Conservation (phyloP, 139 green algal species). For the Haematococcus sp. region DNA sequence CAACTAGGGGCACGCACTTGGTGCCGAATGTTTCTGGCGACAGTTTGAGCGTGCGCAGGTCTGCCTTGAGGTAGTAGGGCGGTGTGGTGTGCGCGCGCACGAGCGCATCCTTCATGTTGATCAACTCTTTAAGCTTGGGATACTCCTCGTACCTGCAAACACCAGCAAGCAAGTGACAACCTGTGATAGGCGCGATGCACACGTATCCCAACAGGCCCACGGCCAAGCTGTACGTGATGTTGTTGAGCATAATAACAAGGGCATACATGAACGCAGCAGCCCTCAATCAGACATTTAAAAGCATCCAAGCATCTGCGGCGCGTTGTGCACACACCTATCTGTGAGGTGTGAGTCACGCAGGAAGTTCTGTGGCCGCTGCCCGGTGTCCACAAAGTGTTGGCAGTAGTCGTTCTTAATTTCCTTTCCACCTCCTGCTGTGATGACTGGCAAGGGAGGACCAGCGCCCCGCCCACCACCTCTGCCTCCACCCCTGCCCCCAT, state of each 20-base stretch:
- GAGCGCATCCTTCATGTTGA: conserved; percentile 63
- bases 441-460: not conserved
- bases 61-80: conserved; percentile 58
- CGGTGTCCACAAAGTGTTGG: conserved; percentile 87
- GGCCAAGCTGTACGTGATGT: no score
- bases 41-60: conserved; percentile 57
- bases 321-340: conserved; percentile 26
- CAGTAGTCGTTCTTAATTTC: conserved; percentile 71
- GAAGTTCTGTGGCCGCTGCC: conserved; percentile 77
- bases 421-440: not conserved
- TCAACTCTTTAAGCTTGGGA: conserved; percentile 71
- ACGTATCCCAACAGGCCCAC: no score
- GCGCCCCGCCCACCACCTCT: no score
- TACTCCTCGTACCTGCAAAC: conserved; percentile 75
- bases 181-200: not conserved
- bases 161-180: not conserved
- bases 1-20: conserved; percentile 25
- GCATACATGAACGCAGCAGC: not conserved
- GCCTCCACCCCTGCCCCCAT: no score
- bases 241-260: not conserved
- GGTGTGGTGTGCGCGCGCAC: conserved; percentile 40
- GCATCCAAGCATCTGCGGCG: no score
- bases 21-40: conserved; percentile 61
- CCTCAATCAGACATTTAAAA: not conserved
- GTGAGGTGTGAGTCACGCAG: conserved; percentile 65